A percentile compares a stretch with the other conserved stretches of the same genome.
phyloP scores from a whole-genome alignment of 2,329 filamentous ascomycete species.

The Colletotrichum sp. region DNA sequence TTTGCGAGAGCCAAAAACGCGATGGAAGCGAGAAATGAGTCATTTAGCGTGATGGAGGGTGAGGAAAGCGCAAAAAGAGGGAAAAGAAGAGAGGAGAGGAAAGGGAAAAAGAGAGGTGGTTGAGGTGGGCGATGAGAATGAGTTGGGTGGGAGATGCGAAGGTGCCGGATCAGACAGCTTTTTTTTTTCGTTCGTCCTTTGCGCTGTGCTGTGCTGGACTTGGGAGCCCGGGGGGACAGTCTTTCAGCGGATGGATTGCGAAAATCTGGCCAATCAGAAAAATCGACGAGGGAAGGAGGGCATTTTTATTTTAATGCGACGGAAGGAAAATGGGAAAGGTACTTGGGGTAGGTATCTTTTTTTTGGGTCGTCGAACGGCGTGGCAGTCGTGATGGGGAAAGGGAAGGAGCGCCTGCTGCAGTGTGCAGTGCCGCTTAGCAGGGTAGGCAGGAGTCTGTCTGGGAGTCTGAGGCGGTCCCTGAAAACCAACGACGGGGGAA shows the following conservation, averaged over 20 bases:
- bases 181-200: neutral
- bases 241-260: neutral
- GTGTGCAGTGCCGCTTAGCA: neutral
- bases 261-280: slow-evolving; percentile 21
- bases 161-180: slow-evolving; percentile 17
- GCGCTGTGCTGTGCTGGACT: neutral
- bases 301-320: slow-evolving; percentile 10
- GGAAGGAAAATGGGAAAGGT: slow-evolving; percentile 5
- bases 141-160: slow-evolving; percentile 19
- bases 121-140: slow-evolving; percentile 24
- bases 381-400: slow-evolving; percentile 5
- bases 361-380: neutral
- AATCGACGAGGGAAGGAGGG: neutral
- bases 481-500: neutral
- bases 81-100: slow-evolving; percentile 1
- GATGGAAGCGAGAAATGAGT: neutral
- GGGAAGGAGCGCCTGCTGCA: neutral
- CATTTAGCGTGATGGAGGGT: slow-evolving; percentile 20
- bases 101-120: slow-evolving; percentile 13
- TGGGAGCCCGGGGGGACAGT: neutral
- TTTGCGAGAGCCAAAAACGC: neutral
- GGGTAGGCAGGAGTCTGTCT: neutral
- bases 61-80: neutral
- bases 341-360: slow-evolving; percentile 17
- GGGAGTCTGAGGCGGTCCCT: neutral